These are phyloP conservation scores for Hemisphaericaspora xylofermentans DNA, from an alignment of 1,139 yeast genomes.

Conservation along the genomic window DNA sequence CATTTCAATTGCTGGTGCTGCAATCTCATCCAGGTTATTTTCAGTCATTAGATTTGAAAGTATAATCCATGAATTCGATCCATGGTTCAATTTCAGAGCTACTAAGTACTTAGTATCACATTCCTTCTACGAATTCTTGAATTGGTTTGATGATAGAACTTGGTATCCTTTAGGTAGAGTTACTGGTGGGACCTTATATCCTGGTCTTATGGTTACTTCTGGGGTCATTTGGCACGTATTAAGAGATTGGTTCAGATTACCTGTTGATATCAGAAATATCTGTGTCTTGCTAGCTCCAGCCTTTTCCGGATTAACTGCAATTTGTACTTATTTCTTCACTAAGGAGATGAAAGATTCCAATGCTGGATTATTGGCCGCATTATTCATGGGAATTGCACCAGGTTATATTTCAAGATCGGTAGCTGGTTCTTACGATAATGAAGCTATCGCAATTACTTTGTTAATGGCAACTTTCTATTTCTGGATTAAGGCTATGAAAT, in stretches of 20 bases:
- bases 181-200: constrained; percentile 97
- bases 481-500: constrained; percentile 92
- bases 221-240: constrained; percentile 82
- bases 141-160: constrained; percentile 98
- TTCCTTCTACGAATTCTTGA: constrained; percentile 85
- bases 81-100: constrained; percentile 98
- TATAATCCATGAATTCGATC: constrained; percentile 97
- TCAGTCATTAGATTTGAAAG: constrained; percentile 87
- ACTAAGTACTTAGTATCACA: constrained; percentile 83
- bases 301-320: constrained; percentile 89
- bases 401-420: constrained; percentile 98
- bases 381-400: constrained; percentile 96
- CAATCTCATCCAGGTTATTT: constrained; percentile 81
- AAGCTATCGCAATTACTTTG: constrained; percentile 96
- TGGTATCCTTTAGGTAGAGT: constrained; percentile 99
- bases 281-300: constrained; percentile 98
- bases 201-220: constrained; percentile 97
- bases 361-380: constrained; percentile 90
- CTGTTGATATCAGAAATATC: constrained; percentile 90
- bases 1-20: constrained; percentile 80
- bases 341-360: constrained; percentile 86
- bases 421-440: constrained; percentile 98
- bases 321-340: constrained; percentile 87
- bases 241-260: constrained; percentile 64
- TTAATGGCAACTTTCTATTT: constrained; percentile 93